Percentiles rank a stretch among this genome's conserved stretches.
Conservation (phyloP, 148 eudicot species). For the Chenopodium quinoa region DNA sequence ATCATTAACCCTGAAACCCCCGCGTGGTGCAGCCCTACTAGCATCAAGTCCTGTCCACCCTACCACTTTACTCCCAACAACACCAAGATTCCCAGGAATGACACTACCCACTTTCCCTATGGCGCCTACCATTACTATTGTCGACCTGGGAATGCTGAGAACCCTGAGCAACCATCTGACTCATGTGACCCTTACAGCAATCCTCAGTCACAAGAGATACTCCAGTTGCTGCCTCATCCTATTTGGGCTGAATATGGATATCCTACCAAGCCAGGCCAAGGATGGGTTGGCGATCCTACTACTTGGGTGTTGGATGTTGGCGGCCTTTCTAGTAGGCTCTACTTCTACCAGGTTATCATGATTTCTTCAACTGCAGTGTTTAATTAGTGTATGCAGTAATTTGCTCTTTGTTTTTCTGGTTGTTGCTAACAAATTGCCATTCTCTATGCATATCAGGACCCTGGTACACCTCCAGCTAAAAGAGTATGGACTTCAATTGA, state of each 20-base stretch:
- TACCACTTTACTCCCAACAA: slow-evolving; percentile 69
- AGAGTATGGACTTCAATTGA: slow-evolving; percentile 79
- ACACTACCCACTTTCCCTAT: slow-evolving; percentile 67
- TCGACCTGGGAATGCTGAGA: slow-evolving; percentile 65
- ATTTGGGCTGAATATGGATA: slow-evolving; percentile 75
- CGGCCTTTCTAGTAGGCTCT: slow-evolving; percentile 69
- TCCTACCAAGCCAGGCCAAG: slow-evolving; percentile 72
- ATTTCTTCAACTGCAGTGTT: background rate
- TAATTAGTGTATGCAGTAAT: background rate
- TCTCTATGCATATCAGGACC: slow-evolving; percentile 46
- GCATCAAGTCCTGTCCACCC: slow-evolving; percentile 61
- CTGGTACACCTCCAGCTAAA: slow-evolving; percentile 62
- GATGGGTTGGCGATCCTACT: slow-evolving; percentile 76
- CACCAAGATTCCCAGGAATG: slow-evolving; percentile 53
- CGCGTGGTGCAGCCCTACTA: slow-evolving; percentile 61
- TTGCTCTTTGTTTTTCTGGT: background rate
- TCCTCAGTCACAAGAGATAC: slow-evolving; percentile 79
- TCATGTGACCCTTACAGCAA: slow-evolving; percentile 78
- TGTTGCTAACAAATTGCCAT: background rate
- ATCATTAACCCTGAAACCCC: slow-evolving; percentile 66
- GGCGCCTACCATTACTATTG: slow-evolving; percentile 81
- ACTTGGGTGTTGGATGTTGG: slow-evolving; percentile 85
- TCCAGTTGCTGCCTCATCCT: slow-evolving; percentile 79
- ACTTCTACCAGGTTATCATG: slow-evolving; percentile 65
- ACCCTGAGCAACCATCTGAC: slow-evolving; percentile 51